phyloP scores from a whole-genome alignment of 2,329 filamentous ascomycete species.

The Fusarium annulatum region DNA sequence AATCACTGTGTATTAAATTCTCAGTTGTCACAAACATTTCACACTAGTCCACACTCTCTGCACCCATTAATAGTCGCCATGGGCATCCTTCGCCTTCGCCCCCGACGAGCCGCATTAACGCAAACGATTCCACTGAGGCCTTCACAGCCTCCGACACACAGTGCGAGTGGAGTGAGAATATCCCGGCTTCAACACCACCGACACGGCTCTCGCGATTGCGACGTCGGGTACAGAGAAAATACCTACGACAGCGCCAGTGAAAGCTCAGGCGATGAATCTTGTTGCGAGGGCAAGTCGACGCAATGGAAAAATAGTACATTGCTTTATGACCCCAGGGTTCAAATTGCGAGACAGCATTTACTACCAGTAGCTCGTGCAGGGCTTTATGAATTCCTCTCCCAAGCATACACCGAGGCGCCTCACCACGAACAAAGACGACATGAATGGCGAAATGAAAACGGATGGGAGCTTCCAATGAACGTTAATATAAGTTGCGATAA shows the following conservation, averaged over 20 bases:
- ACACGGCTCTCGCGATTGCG: fast-evolving
- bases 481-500: fast-evolving
- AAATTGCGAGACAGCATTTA: not conserved
- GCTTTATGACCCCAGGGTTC: fast-evolving
- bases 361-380: too few relatives aligned
- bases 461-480: not conserved
- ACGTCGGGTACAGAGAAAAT: fast-evolving
- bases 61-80: not conserved
- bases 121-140: fast-evolving
- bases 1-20: fast-evolving
- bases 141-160: fast-evolving
- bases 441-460: too few relatives aligned
- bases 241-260: not conserved
- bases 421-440: not conserved
- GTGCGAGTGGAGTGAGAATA: fast-evolving
- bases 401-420: fast-evolving
- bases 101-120: fast-evolving
- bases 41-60: fast-evolving
- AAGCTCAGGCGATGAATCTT: not conserved
- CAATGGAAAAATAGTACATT: fast-evolving
- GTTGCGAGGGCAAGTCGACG: not conserved
- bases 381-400: fast-evolving
- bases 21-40: not conserved
- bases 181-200: fast-evolving
- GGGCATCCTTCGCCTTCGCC: not conserved